Base-by-base conservation (phyloP, 2,329 filamentous ascomycete genomes). In the Dendrostoma leiphaemia region DNA sequence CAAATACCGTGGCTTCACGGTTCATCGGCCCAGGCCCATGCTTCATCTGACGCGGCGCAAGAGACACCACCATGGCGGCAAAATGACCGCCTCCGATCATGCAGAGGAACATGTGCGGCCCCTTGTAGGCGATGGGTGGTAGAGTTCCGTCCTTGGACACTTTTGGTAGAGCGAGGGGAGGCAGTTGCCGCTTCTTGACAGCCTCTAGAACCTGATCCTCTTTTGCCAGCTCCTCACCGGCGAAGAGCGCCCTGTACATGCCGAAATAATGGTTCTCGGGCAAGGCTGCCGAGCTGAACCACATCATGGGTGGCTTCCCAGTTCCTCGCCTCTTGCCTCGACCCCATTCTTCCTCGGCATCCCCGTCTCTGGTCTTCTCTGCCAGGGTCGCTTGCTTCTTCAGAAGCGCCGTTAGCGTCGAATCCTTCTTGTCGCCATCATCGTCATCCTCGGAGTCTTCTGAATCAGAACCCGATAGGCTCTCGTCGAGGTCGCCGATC, bases 31-130 rank as follows among this genome's bases (percentile, higher is more conserved):
- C 88, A 15, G 80, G 74, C 12, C 82, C 76, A 3, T 78, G 77
- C 67, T 90, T 93, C 34, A 84, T 82, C 50, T 88, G 77, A 59
- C 91, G 89, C 0, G 94, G 92, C 1, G 90, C 85, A 4, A 97
- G 79, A 0, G 91, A 91, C 10, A 99, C 89, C 10, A 97, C 79
- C 92, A 97, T 97, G 48, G 90, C 94, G 0, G 94, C 94, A 67
- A 99, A 99, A 69, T 99, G 94, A 0, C 94, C 94, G 56, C 94
- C 94, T 23, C 94, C 94, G 48, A 99, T 96, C 94, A 99, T 99
- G 71, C 92, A 97, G 45, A 99, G 81, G 67, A 99, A 97, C 47
- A 96, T 85, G 67, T 97, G 92, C 2, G 91, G 90, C 7, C 87
- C 86, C 23, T 85, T 83, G 65, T 87, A 83, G 3, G 76, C 75